A percentile compares a stretch with the other conserved stretches of the same genome.
phyloP scores from a whole-genome alignment of 2,329 filamentous ascomycete species.

The Trichoderma atroviride region DNA sequence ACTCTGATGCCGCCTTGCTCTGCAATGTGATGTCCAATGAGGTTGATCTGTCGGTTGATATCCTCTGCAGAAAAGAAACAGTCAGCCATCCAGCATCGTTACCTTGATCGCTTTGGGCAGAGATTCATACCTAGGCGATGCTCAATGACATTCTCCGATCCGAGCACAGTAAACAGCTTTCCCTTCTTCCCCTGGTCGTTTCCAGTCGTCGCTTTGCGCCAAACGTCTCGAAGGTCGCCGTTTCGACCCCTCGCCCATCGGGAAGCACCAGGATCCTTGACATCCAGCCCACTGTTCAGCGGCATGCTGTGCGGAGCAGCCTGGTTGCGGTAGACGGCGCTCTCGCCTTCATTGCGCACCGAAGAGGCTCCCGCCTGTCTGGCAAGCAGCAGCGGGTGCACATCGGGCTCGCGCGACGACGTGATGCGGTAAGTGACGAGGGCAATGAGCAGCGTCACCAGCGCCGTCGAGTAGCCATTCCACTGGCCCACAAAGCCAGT shows the following conservation, averaged over 20 bases:
- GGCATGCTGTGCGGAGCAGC: constrained; percentile 84
- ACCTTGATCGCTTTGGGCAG: not conserved
- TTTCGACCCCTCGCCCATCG: constrained; percentile 83
- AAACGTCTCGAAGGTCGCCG: constrained; percentile 89
- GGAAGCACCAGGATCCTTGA: constrained; percentile 77
- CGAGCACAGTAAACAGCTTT: constrained; percentile 77
- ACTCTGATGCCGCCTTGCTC: constrained; percentile 74
- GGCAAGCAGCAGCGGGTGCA: constrained; percentile 86
- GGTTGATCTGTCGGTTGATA: constrained; percentile 81
- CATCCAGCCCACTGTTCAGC: constrained; percentile 74
- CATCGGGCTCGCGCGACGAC: constrained; percentile 78
- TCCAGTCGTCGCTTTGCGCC: constrained; percentile 70
- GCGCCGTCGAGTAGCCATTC: constrained; percentile 74
- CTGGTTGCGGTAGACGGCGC: constrained; percentile 80
- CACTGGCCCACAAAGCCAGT: constrained; percentile 74
- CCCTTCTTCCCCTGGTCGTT: constrained; percentile 69
- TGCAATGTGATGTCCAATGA: constrained; percentile 77
- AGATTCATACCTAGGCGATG: constrained; percentile 60
- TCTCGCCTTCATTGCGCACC: constrained; percentile 82
- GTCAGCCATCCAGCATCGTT: constrained; percentile 18
- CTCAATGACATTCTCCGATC: constrained; percentile 72
- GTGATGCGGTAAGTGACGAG: constrained; percentile 73
- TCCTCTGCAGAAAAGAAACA: constrained; percentile 51
- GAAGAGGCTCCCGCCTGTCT: constrained; percentile 78
- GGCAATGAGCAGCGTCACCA: constrained; percentile 67